Conservation (phyloP, 345 rosid genomes). For the Turnera subulata region DNA sequence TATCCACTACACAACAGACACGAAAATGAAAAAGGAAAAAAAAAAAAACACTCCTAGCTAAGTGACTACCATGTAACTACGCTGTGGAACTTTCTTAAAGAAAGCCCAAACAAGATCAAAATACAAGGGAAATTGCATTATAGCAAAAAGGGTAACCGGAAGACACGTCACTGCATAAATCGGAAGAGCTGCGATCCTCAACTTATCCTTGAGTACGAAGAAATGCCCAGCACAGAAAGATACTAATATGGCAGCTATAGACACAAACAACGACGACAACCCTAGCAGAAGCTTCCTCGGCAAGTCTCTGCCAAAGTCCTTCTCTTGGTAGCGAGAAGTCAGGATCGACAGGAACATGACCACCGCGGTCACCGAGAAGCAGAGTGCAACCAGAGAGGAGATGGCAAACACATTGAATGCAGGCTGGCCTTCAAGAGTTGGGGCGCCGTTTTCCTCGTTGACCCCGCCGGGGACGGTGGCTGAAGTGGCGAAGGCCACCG, state of each 20-base stretch:
- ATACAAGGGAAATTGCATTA: conserved; percentile 46
- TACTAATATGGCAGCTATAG: conserved; percentile 24
- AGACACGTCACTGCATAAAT: conserved; percentile 42
- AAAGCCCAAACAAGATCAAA: conserved; percentile 40
- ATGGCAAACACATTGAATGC: conserved; percentile 22
- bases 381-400: conserved; percentile 24
- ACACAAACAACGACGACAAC: conserved; percentile 16
- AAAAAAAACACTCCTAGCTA: no score
- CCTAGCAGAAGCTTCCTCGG: conserved; percentile 20
- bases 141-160: conserved; percentile 41
- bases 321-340: conserved; percentile 20
- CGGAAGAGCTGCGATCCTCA: conserved; percentile 35
- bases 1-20: no score
- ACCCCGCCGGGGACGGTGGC: conserved; percentile 31
- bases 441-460: neutral
- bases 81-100: conserved; percentile 40
- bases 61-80: conserved; percentile 12
- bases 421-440: conserved; percentile 6
- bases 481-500: conserved; percentile 50
- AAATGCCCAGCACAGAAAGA: conserved; percentile 57
- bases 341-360: conserved; percentile 27
- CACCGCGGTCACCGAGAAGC: conserved; percentile 22
- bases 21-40: no score
- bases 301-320: conserved; percentile 10
- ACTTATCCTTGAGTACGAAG: conserved; percentile 37